A percentile compares a stretch with the other conserved stretches of the same genome.
phyloP scores from a whole-genome alignment of 2,329 filamentous ascomycete genomes.

The Hymenoscyphus occultus region DNA sequence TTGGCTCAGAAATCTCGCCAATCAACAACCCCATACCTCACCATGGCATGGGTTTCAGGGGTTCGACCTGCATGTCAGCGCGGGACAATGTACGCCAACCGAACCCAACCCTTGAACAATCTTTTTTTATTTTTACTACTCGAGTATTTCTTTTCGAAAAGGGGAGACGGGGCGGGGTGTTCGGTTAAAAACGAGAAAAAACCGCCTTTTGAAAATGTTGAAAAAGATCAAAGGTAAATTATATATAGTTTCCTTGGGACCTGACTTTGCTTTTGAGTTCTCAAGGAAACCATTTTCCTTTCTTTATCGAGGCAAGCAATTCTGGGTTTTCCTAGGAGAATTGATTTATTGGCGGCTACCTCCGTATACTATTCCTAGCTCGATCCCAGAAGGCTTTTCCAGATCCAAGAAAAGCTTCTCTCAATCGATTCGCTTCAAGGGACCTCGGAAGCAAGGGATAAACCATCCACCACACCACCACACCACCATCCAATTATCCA shows the following conservation, averaged over 20 bases:
- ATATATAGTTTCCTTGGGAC: too few species aligned
- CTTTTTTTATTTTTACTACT: background rate
- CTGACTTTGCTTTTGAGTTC: too few species aligned
- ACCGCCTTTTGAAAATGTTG: background rate
- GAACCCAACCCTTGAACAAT: background rate
- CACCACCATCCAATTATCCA: background rate
- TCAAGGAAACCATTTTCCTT: too few species aligned
- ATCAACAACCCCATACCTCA: conserved; percentile 7
- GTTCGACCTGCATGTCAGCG: conserved; percentile 1
- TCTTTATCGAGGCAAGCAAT: too few species aligned
- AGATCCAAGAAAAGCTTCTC: too few species aligned
- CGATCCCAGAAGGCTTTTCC: too few species aligned
- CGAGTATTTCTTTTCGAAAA: background rate
- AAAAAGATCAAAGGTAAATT: too few species aligned
- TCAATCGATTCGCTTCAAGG: background rate
- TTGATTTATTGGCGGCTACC: too few species aligned
- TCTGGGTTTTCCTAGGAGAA: too few species aligned
- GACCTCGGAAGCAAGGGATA: background rate
- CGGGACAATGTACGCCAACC: background rate
- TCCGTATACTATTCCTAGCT: too few species aligned
- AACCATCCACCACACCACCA: background rate
- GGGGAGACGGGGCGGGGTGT: background rate
- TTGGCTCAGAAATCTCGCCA: conserved; percentile 6
- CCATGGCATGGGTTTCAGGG: background rate
- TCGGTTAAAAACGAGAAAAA: background rate